Conservation (phyloP, 352 stramenopile species). For the Pythium diclinum region DNA sequence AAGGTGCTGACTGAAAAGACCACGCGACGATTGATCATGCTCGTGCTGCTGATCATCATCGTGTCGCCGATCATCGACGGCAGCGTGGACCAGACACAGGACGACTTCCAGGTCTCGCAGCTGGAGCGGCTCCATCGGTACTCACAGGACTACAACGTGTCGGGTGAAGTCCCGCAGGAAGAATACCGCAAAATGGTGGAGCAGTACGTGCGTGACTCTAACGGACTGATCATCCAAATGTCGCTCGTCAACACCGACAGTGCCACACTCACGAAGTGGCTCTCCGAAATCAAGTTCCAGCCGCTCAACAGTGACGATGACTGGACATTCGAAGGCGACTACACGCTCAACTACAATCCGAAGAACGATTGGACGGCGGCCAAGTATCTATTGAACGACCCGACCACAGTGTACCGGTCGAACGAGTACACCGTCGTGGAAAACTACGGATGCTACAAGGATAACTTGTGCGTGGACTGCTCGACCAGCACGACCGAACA, state of each 20-base stretch:
- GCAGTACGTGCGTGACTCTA: slow-evolving; percentile 71
- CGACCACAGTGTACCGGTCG: slow-evolving; percentile 38
- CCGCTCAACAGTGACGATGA: slow-evolving; percentile 42
- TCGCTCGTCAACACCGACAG: slow-evolving; percentile 49
- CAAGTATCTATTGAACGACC: slow-evolving; percentile 45
- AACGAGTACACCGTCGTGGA: slow-evolving; percentile 63
- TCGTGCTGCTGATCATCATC: slow-evolving; percentile 88
- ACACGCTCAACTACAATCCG: slow-evolving; percentile 46
- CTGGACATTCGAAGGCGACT: slow-evolving; percentile 41
- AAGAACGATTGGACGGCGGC: slow-evolving; percentile 67
- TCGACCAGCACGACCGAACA: slow-evolving; percentile 31
- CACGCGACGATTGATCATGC: slow-evolving; percentile 89
- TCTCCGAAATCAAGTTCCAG: slow-evolving; percentile 61
- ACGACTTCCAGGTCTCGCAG: slow-evolving; percentile 76
- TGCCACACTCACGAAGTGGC: slow-evolving; percentile 41
- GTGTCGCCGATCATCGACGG: slow-evolving; percentile 80
- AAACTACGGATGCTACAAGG: slow-evolving; percentile 64
- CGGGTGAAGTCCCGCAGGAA: slow-evolving; percentile 40
- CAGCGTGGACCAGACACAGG: slow-evolving; percentile 57
- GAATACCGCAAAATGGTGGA: slow-evolving; percentile 60
- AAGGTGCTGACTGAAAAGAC: slow-evolving; percentile 95
- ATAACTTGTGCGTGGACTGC: slow-evolving; percentile 60
- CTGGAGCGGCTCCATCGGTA: slow-evolving; percentile 82
- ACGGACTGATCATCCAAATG: slow-evolving; percentile 69
- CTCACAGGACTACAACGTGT: slow-evolving; percentile 78